These are phyloP conservation scores for Paecilomyces sp. DNA, from an alignment of 2,329 filamentous ascomycete species.

Conservation along the genomic window DNA sequence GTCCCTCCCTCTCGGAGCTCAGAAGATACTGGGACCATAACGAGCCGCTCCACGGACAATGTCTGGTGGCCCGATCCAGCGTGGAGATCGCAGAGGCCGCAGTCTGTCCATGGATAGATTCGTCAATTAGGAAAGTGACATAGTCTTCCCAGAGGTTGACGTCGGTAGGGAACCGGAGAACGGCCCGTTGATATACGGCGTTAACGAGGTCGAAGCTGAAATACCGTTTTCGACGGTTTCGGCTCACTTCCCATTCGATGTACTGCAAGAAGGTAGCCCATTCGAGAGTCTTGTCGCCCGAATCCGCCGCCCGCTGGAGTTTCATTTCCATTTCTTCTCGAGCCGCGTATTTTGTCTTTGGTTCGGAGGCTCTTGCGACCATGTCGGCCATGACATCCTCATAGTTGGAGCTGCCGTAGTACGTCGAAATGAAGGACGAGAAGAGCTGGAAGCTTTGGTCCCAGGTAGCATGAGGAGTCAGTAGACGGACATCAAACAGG, in stretches of 20 bases:
- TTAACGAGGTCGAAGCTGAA: constrained; percentile 50
- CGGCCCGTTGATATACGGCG: constrained; percentile 69
- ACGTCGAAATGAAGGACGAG: constrained; percentile 53
- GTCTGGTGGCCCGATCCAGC: constrained; percentile 72
- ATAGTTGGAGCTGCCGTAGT: constrained; percentile 44
- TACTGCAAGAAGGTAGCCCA: constrained; percentile 58
- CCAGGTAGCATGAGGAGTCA: constrained; percentile 54
- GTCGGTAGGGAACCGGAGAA: constrained; percentile 66
- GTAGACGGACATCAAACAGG: constrained; percentile 49
- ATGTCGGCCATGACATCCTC: constrained; percentile 54
- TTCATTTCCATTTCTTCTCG: constrained; percentile 50
- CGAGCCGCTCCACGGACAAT: constrained; percentile 87
- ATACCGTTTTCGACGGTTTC: constrained; percentile 50
- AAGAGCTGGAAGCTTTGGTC: constrained; percentile 53
- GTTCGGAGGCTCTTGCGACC: constrained; percentile 42
- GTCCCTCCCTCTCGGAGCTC: constrained; percentile 69
- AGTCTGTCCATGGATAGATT: constrained; percentile 41
- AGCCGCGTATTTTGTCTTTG: constrained; percentile 47
- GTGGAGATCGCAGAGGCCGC: constrained; percentile 56
- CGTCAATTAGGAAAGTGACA: constrained; percentile 60
- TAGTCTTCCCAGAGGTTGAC: constrained; percentile 78
- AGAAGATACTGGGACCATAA: constrained; percentile 89
- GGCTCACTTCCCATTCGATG: constrained; percentile 72
- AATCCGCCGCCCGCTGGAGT: constrained; percentile 44
- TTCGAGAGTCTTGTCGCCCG: constrained; percentile 46